Evolutionary conservation across 805 yeast genomes (phyloP).

Genomic region (Cyberlindnera subsufficiens): DNA sequence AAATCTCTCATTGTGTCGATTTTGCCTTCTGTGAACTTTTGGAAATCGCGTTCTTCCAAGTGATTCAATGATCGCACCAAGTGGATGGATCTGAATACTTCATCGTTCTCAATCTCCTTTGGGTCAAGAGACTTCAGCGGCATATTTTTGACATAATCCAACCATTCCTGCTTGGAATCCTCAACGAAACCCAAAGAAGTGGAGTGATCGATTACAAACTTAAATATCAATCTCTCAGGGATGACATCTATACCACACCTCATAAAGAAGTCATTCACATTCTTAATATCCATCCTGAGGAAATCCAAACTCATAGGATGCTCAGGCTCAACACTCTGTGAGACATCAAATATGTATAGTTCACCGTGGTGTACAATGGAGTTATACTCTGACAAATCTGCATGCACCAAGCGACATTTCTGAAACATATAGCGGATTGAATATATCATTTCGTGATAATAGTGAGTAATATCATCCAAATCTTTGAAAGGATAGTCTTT

Average conservation of each 20-base stretch:
- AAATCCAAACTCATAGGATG: slow-evolving; percentile 97
- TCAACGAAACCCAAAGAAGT: slow-evolving; percentile 32
- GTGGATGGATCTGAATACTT: slow-evolving; percentile 77
- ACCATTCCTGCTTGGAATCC: slow-evolving; percentile 29
- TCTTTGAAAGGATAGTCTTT: slow-evolving; percentile 75
- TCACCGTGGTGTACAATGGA: slow-evolving; percentile 75
- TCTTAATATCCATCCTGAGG: slow-evolving; percentile 94
- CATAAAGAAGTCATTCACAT: slow-evolving; percentile 82
- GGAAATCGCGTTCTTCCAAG: slow-evolving; percentile 85
- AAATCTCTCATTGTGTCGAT: slow-evolving; percentile 70
- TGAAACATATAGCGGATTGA: slow-evolving; percentile 86
- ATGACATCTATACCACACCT: slow-evolving; percentile 69
- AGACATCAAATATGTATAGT: slow-evolving; percentile 88
- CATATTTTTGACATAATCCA: slow-evolving; percentile 39
- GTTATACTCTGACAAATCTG: slow-evolving; percentile 94
- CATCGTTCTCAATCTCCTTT: slow-evolving; percentile 67
- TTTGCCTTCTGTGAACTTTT: slow-evolving; percentile 71
- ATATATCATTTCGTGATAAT: slow-evolving; percentile 73
- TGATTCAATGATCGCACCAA: slow-evolving; percentile 75
- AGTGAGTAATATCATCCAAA: slow-evolving; percentile 56
- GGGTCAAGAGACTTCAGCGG: slow-evolving; percentile 50
- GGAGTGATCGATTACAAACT: slow-evolving; percentile 56
- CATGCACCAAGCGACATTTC: slow-evolving; percentile 87
- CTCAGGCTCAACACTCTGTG: slow-evolving; percentile 96
- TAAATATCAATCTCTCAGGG: slow-evolving; percentile 77